phyloP scores from a whole-genome alignment of 169 alveolate species.

The Plasmodium berghei region DNA sequence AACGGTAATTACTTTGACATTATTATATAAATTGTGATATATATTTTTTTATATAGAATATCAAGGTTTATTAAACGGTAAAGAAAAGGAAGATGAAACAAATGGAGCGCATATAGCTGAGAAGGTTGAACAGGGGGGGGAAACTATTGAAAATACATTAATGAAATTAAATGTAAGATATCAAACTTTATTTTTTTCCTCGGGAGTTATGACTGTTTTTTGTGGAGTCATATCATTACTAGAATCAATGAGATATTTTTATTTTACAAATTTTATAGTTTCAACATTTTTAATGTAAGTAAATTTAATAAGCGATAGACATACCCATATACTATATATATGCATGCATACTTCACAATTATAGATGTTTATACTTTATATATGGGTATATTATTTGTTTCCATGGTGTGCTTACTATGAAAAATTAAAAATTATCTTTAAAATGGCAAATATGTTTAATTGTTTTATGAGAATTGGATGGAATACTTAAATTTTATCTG shows the following conservation, averaged over 20 bases:
- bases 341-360: neutral
- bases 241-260: conserved; percentile 80
- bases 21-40: no score
- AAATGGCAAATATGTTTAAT: no score
- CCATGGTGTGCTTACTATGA: no score
- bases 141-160: conserved; percentile 90
- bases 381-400: conserved; percentile 24
- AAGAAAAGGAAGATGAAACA: conserved; percentile 65
- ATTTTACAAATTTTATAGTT: conserved; percentile 83
- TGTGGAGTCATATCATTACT: conserved; percentile 86
- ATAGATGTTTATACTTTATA: neutral
- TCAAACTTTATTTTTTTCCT: conserved; percentile 90
- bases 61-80: conserved; percentile 64
- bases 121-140: conserved; percentile 91
- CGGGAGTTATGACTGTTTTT: conserved; percentile 87
- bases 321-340: neutral
- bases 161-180: conserved; percentile 89
- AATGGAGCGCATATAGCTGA: conserved; percentile 74
- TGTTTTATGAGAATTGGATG: no score
- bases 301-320: neutral
- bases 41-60: conserved; percentile 26
- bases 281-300: conserved; percentile 83
- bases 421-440: no score
- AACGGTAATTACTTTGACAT: no score
- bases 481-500: no score